phyloP scores from a whole-genome alignment of 2,329 filamentous ascomycete genomes.

The Hysterium pulicare region DNA sequence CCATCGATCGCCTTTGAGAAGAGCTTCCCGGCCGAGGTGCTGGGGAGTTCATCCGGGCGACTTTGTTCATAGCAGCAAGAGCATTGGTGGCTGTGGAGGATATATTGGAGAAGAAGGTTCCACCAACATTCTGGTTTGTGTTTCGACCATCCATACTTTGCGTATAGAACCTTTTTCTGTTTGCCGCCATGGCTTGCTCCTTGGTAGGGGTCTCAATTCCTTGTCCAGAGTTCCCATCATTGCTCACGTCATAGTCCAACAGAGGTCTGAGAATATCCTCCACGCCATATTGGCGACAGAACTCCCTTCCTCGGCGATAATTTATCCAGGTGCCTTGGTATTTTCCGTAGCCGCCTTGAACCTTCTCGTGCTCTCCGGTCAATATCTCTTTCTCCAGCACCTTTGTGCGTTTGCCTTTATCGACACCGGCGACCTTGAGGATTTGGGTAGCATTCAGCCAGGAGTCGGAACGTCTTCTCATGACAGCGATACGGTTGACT shows the following conservation, averaged over 20 bases:
- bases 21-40: slow-evolving; percentile 62
- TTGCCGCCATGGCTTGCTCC: slow-evolving; percentile 95
- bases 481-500: slow-evolving; percentile 86
- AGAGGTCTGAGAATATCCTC: slow-evolving; percentile 73
- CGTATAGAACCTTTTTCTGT: slow-evolving; percentile 86
- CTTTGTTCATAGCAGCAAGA: slow-evolving; percentile 92
- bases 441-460: slow-evolving; percentile 99
- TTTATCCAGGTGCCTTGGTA: slow-evolving; percentile 99
- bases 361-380: slow-evolving; percentile 94
- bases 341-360: slow-evolving; percentile 97
- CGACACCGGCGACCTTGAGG: slow-evolving; percentile 92
- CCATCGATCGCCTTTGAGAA: slow-evolving; percentile 65
- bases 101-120: slow-evolving; percentile 97
- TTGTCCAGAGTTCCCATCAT: slow-evolving; percentile 66
- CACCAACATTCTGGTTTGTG: slow-evolving; percentile 61
- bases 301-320: slow-evolving; percentile 86
- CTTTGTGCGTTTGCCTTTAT: slow-evolving; percentile 96
- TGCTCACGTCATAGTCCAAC: slow-evolving; percentile 75
- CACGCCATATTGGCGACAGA: slow-evolving; percentile 76
- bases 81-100: slow-evolving; percentile 89
- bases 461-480: slow-evolving; percentile 90
- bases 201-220: slow-evolving; percentile 95
- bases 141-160: slow-evolving; percentile 65
- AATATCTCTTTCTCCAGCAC: slow-evolving; percentile 97
- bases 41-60: slow-evolving; percentile 83